Evolutionary conservation across 106 monocot genomes (phyloP), one percentile per base, ranked within the genome.

Genomic region (Dendrobium huoshanense): DNA sequence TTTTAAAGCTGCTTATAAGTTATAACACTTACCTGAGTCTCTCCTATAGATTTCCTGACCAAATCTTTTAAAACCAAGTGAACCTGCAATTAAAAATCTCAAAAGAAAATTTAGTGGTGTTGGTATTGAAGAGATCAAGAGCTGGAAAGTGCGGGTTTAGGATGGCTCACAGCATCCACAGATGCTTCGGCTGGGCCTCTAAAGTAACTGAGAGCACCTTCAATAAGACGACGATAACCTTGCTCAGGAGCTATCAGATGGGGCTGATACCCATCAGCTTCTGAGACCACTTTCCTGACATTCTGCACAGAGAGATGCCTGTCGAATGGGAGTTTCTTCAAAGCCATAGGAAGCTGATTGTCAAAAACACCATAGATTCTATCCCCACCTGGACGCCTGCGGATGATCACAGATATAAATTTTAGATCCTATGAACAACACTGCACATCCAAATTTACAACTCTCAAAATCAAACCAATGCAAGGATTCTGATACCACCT

Each of bases 241-340:
- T 90, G 90, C 74, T 90, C 90, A 7, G 90, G 90, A 81, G 90
- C 90, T 74, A 90, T 90, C 25, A 90, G 72, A 68, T 90, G 90
- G 15, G 90, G 90, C 77, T 90, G 90, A 85, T 90, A 90, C 75
- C 90, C 87, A 80, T 90, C 90, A n/a, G 90, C 90, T 73, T 87
- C 83, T 8, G 90, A 87, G 15, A 90, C 83, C 67, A 90, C 87
- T 70, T 85, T 85, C 79, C 79, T 90, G 9, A 90, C 90, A 77
- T 90, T 90, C 77, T 90, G 87, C 25, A 87, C 5, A 18, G 87
- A 87, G 13, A 90, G 85, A 80, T 90, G 81, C 72, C 87, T 80
- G 72, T 90, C 90, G 77, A 90, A 85, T 25, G 90, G 90, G 79
- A 90, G 90, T 65, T 90, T 90, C 77, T 82, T 85, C 75, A 90